Percentiles rank a stretch among this genome's conserved stretches.
These are phyloP conservation scores for Sphagnum tenellum DNA, from an alignment of 225 moss, liverwort and hornwort species.

Conservation along the genomic window DNA sequence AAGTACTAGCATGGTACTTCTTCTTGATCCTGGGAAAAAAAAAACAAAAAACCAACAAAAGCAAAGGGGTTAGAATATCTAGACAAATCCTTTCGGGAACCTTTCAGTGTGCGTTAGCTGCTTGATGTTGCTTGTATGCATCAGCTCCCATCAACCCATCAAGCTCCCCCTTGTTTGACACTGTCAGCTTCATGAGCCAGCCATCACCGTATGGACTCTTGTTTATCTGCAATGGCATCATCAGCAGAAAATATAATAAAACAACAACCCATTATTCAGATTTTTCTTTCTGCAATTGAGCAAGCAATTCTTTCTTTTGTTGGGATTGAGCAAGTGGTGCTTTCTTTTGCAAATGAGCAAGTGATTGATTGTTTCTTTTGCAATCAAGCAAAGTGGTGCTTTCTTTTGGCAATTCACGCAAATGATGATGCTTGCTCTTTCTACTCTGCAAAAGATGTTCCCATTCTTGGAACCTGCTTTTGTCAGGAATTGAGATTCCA, in stretches of 20 bases:
- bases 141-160: constrained; percentile 22
- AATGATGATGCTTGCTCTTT: too few species aligned
- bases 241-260: not conserved
- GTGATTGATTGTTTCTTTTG: not conserved
- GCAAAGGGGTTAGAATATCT: too few species aligned
- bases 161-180: constrained; percentile 11
- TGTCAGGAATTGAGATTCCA: not conserved
- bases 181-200: constrained; percentile 48
- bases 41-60: too few species aligned
- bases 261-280: not conserved
- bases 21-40: too few species aligned
- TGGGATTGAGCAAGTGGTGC: not conserved
- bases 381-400: too few species aligned
- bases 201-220: constrained; percentile 32
- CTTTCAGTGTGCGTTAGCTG: constrained; percentile 10
- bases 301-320: not conserved
- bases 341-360: too few species aligned
- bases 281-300: not conserved
- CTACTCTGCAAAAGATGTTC: too few species aligned
- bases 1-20: too few species aligned
- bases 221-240: constrained; percentile 22
- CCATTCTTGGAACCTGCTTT: not conserved
- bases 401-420: too few species aligned
- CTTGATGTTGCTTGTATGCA: constrained; percentile 23
- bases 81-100: too few species aligned